These are phyloP conservation scores for Barnettozyma sp. DNA, from an alignment of 805 yeast species.

Conservation along the genomic window DNA sequence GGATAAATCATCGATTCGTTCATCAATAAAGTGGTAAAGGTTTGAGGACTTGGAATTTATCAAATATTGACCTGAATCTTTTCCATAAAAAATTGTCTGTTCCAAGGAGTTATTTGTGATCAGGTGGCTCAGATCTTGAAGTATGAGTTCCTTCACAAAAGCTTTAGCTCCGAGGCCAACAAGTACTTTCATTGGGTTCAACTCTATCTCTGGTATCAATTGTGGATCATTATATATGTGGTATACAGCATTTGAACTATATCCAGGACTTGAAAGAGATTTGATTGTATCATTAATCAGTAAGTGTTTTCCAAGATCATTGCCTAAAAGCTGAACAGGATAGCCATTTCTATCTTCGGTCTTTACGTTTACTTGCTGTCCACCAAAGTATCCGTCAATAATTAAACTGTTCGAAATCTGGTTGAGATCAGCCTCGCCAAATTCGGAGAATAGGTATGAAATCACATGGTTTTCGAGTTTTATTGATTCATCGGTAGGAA, in stretches of 20 bases:
- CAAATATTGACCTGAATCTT: slow-evolving; percentile 25
- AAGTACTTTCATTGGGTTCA: slow-evolving; percentile 52
- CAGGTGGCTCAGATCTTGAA: slow-evolving; percentile 48
- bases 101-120: slow-evolving; percentile 45
- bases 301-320: slow-evolving; percentile 29
- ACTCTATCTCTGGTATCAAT: slow-evolving; percentile 25
- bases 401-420: slow-evolving; percentile 29
- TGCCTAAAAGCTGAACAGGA: slow-evolving; percentile 17
- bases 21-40: slow-evolving; percentile 60
- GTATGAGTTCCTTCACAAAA: slow-evolving; percentile 63
- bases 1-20: slow-evolving; percentile 30
- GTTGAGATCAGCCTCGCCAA: slow-evolving; percentile 27
- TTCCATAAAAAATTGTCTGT: slow-evolving; percentile 59
- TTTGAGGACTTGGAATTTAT: slow-evolving; percentile 30
- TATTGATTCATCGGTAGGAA: slow-evolving; percentile 39
- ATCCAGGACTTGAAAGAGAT: slow-evolving; percentile 33
- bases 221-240: slow-evolving; percentile 38
- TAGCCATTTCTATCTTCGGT: slow-evolving; percentile 25
- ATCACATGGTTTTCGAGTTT: slow-evolving; percentile 36
- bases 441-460: slow-evolving; percentile 33
- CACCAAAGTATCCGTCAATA: slow-evolving; percentile 40
- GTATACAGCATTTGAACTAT: slow-evolving; percentile 42
- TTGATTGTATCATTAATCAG: slow-evolving; percentile 28
- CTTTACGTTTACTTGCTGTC: slow-evolving; percentile 24
- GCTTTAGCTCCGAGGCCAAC: slow-evolving; percentile 52